These are phyloP conservation scores for Dipodascus geniculatus DNA, from an alignment of 805 yeast genomes.

Conservation along the genomic window DNA sequence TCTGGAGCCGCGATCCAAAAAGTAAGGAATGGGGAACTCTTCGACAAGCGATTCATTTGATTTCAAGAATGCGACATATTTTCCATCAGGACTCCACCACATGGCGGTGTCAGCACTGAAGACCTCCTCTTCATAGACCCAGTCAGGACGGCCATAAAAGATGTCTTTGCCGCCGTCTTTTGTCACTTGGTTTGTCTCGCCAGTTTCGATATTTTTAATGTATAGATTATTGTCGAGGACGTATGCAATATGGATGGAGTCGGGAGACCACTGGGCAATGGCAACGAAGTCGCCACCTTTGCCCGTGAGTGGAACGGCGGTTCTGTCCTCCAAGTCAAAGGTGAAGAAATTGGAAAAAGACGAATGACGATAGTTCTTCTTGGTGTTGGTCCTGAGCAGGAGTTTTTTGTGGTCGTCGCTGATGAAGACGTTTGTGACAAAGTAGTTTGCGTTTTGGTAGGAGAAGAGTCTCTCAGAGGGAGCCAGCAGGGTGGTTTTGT, in stretches of 20 bases:
- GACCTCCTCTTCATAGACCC: slow-evolving; percentile 93
- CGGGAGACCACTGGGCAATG: slow-evolving; percentile 68
- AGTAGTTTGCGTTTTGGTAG: slow-evolving; percentile 30
- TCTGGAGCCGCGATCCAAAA: slow-evolving; percentile 33
- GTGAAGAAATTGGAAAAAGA: slow-evolving; percentile 50
- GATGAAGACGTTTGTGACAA: slow-evolving; percentile 32
- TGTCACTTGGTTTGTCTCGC: slow-evolving; percentile 40
- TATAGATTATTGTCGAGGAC: slow-evolving; percentile 63
- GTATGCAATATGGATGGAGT: slow-evolving; percentile 51
- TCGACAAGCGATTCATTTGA: slow-evolving; percentile 68
- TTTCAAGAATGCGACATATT: slow-evolving; percentile 49
- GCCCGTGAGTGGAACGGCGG: slow-evolving; percentile 23
- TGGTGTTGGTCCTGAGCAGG: slow-evolving; percentile 41
- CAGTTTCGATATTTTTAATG: slow-evolving; percentile 30
- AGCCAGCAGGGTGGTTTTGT: neutral
- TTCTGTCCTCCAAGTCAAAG: slow-evolving; percentile 33
- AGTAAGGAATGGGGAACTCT: slow-evolving; percentile 63
- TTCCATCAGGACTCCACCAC: slow-evolving; percentile 82
- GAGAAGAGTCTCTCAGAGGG: slow-evolving; percentile 22
- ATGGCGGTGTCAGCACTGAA: slow-evolving; percentile 54
- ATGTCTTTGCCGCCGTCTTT: slow-evolving; percentile 56
- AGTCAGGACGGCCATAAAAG: slow-evolving; percentile 83
- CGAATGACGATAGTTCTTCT: slow-evolving; percentile 60
- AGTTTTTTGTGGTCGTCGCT: slow-evolving; percentile 38
- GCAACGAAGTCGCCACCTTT: slow-evolving; percentile 26